A percentile compares a stretch with the other conserved stretches of the same genome.
These are phyloP conservation scores for Fraxinus xanthoxyloides DNA, from an alignment of 305 asterid genomes.

Conservation along the genomic window DNA sequence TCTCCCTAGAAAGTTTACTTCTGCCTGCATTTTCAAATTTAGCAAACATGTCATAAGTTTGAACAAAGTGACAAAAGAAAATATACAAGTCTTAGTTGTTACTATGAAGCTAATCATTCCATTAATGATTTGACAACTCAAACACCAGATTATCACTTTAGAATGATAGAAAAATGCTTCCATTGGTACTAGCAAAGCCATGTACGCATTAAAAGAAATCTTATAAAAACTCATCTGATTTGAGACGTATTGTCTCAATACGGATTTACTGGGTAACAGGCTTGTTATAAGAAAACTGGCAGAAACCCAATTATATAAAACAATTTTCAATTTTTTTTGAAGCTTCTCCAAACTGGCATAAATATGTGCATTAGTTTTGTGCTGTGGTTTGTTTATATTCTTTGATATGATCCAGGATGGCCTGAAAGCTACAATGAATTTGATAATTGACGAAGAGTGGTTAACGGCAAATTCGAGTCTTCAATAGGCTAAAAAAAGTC, in stretches of 20 bases:
- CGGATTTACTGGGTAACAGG: neutral
- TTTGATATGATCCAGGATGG: too few species aligned
- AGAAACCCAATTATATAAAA: neutral
- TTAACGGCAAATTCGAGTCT: too few species aligned
- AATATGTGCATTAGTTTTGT: neutral
- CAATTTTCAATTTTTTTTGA: neutral
- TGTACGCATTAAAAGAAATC: neutral
- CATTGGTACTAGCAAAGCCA: neutral
- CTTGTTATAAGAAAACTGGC: neutral
- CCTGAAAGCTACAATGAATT: too few species aligned
- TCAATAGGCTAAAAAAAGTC: too few species aligned
- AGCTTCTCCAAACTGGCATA: neutral
- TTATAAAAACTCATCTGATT: neutral
- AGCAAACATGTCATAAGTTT: conserved; percentile 3
- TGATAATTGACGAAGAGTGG: too few species aligned
- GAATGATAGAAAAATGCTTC: neutral
- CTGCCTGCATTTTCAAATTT: conserved; percentile 64
- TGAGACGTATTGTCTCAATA: neutral
- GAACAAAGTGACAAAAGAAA: neutral
- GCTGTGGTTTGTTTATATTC: neutral
- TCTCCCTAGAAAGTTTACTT: conserved; percentile 84
- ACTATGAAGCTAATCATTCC: neutral
- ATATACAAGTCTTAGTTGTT: neutral
- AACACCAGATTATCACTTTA: neutral
- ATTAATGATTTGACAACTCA: neutral